phyloP scores from a whole-genome alignment of 768 basidiomycete species.

The Rhodotorula diobovata region DNA sequence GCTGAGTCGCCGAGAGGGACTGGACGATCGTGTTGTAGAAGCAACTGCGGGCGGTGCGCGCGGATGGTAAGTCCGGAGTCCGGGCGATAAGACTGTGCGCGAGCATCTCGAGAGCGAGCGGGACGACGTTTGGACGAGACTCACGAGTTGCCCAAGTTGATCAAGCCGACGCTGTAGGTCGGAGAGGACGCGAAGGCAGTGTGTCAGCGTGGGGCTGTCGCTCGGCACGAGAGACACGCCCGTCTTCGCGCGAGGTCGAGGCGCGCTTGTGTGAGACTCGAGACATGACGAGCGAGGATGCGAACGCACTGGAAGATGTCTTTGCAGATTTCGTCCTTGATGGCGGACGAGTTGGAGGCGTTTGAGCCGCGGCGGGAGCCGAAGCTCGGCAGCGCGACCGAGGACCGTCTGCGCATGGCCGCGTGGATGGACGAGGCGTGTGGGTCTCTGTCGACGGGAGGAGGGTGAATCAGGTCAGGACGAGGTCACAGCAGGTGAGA shows the following conservation, averaged over 20 bases:
- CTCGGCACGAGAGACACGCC: too few relatives aligned
- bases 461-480: background rate
- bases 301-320: slow-evolving; percentile 31
- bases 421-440: too few relatives aligned
- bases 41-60: slow-evolving; percentile 56
- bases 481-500: too few relatives aligned
- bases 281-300: background rate
- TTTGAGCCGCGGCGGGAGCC: slow-evolving; percentile 5
- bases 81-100: too few relatives aligned
- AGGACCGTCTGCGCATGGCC: slow-evolving; percentile 14
- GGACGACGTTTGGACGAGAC: background rate
- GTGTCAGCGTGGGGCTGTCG: background rate
- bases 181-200: background rate
- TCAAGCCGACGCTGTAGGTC: slow-evolving; percentile 25
- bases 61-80: background rate
- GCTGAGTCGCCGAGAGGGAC: slow-evolving; percentile 53
- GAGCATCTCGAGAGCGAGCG: background rate
- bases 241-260: too few relatives aligned
- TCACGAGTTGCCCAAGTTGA: slow-evolving; percentile 48
- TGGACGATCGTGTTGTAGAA: slow-evolving; percentile 96
- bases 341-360: background rate
- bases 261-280: too few relatives aligned
- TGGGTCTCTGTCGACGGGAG: background rate
- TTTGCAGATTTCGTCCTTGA: slow-evolving; percentile 27
- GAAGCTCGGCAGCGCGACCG: slow-evolving; percentile 25